Base-by-base conservation (phyloP, 2,329 filamentous ascomycete genomes). In the Stachybotrys echinatus region DNA sequence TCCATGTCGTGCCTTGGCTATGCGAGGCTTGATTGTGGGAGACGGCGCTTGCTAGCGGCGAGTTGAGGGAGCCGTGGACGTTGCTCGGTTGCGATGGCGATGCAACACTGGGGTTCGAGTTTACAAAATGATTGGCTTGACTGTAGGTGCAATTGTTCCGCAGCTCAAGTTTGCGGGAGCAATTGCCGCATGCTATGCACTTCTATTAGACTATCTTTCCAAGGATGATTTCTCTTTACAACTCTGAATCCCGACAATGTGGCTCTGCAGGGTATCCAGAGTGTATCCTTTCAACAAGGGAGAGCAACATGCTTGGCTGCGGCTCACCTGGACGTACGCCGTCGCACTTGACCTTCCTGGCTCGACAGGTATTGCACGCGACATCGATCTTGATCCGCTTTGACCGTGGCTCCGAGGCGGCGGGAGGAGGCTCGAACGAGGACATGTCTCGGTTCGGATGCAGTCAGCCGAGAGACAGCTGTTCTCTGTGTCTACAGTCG, bases 371-470 rank as follows among this genome's bases (percentile, higher is more conserved):
- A 45, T 74, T 65, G 51, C 72, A 75, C 3, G 72, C 72, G 10
- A 73, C 61, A 27, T 71, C 63, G 21, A 74, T 71, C 52, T 74
- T 74, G 48, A 71, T 64, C n/a, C 71, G 62, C 52, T 74, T 74
- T 31, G 55, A 55, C 50, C 55, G 52, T 17, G 42, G 49, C 34
- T 50, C 51, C 42, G 42, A 34, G 21, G 38, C 38, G 3, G 38
- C 2, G 12, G 5, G 17, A 6, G 10, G 38, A 40, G 38, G 38
- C n/a, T 34, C 27, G 27, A 34, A 34, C 3, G 27, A 34, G 2
- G 27, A 3, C 27, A 34, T 34, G 10, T 3, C 5, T 34, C 27
- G 27, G 27, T 2, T 34, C 27, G 5, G 27, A 34, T 34, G 27
- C 27, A 12, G 6, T 31, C 27, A 31, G 12, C 12, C 27, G 27